phyloP scores from a whole-genome alignment of 176 grass and related monocot species.

The Canna indica region DNA sequence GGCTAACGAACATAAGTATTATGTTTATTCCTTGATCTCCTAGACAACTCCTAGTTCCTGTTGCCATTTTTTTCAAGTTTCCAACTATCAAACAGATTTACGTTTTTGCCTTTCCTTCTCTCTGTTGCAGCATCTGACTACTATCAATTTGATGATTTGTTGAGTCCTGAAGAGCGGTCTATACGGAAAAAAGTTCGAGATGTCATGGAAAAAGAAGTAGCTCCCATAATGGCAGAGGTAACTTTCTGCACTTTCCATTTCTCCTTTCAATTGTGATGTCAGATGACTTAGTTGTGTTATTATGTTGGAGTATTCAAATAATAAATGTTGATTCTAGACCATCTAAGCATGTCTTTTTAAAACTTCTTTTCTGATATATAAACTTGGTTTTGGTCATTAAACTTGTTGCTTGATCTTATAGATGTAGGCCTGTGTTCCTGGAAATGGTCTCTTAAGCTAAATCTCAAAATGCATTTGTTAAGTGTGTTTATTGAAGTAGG shows the following conservation, averaged over 20 bases:
- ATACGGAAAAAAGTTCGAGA: conserved; percentile 51
- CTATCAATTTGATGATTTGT: conserved; percentile 82
- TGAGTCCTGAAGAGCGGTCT: conserved; percentile 47
- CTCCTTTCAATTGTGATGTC: neutral
- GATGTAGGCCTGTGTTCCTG: neutral
- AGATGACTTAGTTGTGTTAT: neutral
- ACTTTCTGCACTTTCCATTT: conserved; percentile 1
- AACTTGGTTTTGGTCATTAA: neutral
- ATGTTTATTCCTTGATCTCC: neutral
- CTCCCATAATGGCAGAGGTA: conserved; percentile 84
- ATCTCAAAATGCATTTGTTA: neutral
- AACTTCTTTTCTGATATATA: neutral
- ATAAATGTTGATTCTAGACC: neutral
- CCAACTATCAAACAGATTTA: neutral
- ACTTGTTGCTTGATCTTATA: neutral
- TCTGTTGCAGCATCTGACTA: conserved; percentile 69
- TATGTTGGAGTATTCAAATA: neutral
- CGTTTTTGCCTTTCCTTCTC: neutral
- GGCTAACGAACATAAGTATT: neutral
- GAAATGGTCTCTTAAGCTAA: neutral
- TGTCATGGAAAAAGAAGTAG: conserved; percentile 70
- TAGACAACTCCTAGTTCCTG: neutral
- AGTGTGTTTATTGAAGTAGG: neutral
- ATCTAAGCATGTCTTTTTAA: neutral
- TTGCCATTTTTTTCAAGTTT: neutral